Evolutionary conservation across 163 green algal genomes (phyloP).

Genomic region (Prototheca stagnorum): DNA sequence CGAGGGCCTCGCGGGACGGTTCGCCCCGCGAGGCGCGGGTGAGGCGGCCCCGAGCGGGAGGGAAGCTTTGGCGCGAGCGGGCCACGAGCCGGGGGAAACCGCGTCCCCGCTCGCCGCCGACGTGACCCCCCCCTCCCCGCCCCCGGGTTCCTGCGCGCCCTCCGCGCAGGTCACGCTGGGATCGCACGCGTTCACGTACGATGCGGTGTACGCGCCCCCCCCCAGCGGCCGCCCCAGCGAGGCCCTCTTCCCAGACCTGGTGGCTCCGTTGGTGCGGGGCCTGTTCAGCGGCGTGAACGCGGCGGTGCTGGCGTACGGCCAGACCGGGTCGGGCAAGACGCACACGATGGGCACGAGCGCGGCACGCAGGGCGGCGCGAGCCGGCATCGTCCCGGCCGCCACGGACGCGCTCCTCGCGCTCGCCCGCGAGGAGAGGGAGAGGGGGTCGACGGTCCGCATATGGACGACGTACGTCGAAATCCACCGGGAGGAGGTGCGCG

Average conservation of each 20-base stretch:
- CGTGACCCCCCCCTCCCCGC: too few relatives aligned
- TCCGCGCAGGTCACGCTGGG: not conserved
- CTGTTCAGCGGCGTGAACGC: constrained; percentile 88
- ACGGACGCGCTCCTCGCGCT: constrained; percentile 62
- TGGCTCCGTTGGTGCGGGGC: constrained; percentile 67
- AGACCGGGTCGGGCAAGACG: constrained; percentile 71
- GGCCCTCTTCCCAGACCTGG: constrained; percentile 22
- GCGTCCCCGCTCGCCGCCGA: too few relatives aligned
- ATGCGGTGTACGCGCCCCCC: constrained; percentile 58
- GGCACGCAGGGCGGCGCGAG: constrained; percentile 9
- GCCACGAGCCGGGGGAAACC: too few relatives aligned
- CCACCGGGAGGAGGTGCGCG: constrained; percentile 86
- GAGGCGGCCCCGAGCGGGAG: too few relatives aligned
- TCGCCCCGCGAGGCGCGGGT: too few relatives aligned
- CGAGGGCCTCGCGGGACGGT: too few relatives aligned
- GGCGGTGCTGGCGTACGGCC: constrained; percentile 52
- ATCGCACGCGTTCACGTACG: constrained; percentile 64
- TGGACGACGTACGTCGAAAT: constrained; percentile 90
- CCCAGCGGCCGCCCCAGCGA: constrained; percentile 11
- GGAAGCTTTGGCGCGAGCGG: too few relatives aligned
- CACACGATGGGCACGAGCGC: constrained; percentile 88
- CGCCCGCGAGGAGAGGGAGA: constrained; percentile 15
- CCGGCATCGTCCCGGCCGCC: constrained; percentile 70
- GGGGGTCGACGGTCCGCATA: constrained; percentile 42
- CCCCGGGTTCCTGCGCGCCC: too few relatives aligned